Percentiles rank a stretch among this genome's conserved stretches.
Conservation (phyloP, 306 rosid genomes). For the Glycyrrhiza uralensis region DNA sequence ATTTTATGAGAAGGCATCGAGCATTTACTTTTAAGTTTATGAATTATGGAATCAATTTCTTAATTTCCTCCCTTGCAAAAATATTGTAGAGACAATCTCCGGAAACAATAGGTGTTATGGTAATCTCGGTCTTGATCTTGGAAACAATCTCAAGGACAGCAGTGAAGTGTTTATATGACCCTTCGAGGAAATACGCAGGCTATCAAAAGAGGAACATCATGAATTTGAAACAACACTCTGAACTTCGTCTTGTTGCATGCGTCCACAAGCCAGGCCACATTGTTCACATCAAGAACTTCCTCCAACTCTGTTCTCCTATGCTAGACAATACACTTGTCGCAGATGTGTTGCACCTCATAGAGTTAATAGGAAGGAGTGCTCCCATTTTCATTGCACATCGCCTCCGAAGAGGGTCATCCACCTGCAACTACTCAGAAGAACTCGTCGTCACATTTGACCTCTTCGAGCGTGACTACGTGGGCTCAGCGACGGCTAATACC, state of each 20-base stretch:
- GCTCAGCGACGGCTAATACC: background rate
- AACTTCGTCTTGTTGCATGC: conserved; percentile 37
- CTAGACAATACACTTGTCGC: conserved; percentile 9
- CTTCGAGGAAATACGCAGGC: conserved; percentile 43
- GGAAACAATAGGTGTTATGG: background rate
- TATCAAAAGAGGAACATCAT: conserved; percentile 39
- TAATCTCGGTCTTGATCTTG: background rate
- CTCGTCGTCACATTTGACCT: conserved; percentile 28
- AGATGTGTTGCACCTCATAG: conserved; percentile 40
- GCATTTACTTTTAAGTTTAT: too few relatives aligned
- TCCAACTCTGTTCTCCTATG: conserved; percentile 27
- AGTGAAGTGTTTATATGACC: conserved; percentile 41
- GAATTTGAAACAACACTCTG: conserved; percentile 15
- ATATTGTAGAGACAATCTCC: background rate
- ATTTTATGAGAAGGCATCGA: too few relatives aligned
- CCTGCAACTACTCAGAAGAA: conserved; percentile 28
- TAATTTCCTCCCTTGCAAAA: background rate
- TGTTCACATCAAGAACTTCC: conserved; percentile 26
- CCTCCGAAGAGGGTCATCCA: background rate
- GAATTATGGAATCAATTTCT: too few relatives aligned
- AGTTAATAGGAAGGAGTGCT: conserved; percentile 37
- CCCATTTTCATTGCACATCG: conserved; percentile 47
- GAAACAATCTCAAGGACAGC: conserved; percentile 17
- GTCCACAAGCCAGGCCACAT: conserved; percentile 32
- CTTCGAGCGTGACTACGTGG: conserved; percentile 22